Conservation (phyloP, 192 early-diverging fungal species). For the Bifiguratus adelaidae region DNA sequence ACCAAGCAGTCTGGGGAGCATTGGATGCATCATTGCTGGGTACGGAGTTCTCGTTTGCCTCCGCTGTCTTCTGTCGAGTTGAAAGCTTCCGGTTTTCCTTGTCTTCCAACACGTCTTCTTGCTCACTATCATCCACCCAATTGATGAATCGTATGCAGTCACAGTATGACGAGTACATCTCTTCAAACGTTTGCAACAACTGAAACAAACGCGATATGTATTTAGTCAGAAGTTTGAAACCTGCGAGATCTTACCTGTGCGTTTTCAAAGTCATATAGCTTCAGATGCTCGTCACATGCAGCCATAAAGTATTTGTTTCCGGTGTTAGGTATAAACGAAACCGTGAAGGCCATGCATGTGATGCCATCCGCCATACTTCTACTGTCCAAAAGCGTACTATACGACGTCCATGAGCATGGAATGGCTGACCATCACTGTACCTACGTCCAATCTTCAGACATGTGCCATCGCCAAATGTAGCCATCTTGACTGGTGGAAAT, state of each 20-base stretch:
- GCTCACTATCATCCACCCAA: slow-evolving; percentile 45
- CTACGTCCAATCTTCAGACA: slow-evolving; percentile 72
- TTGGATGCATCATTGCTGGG: slow-evolving; percentile 15
- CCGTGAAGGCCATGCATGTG: slow-evolving; percentile 94
- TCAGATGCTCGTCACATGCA: slow-evolving; percentile 77
- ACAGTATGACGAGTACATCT: slow-evolving; percentile 89
- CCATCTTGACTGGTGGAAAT: slow-evolving; percentile 92
- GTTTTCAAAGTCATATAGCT: slow-evolving; percentile 85
- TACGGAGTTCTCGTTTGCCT: slow-evolving; percentile 16
- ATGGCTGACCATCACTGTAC: neutral
- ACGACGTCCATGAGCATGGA: neutral
- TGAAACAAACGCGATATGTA: too few relatives aligned
- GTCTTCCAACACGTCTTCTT: slow-evolving; percentile 9
- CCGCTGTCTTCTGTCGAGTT: slow-evolving; percentile 12
- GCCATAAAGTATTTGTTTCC: slow-evolving; percentile 92
- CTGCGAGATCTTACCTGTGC: slow-evolving; percentile 36
- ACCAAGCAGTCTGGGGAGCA: slow-evolving; percentile 39
- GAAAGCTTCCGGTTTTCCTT: slow-evolving; percentile 7
- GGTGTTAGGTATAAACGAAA: slow-evolving; percentile 86
- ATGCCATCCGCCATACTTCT: slow-evolving; percentile 69
- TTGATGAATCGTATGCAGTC: slow-evolving; percentile 88
- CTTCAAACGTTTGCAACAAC: slow-evolving; percentile 50
- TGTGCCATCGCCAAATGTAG: slow-evolving; percentile 84
- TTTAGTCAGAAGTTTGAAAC: neutral
- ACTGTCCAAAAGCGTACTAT: slow-evolving; percentile 45